Conservation (phyloP, 176 grass and related monocot species). For the Echinochloa phyllopogon region DNA sequence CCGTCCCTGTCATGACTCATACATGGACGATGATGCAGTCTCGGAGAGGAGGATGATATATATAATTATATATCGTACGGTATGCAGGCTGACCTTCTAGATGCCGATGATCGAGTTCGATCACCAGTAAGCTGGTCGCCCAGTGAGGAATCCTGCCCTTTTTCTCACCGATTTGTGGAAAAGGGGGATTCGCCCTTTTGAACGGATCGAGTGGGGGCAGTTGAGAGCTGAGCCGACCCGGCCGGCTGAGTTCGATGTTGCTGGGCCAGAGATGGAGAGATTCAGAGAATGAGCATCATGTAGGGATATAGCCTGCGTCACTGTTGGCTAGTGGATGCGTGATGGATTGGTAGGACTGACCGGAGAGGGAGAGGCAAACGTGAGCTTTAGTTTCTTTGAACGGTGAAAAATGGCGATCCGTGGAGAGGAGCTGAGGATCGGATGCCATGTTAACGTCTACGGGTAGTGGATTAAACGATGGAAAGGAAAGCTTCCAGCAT, state of each 20-base stretch:
- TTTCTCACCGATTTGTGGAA: slow-evolving; percentile 9
- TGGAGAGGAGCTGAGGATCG: background rate
- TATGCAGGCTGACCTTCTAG: slow-evolving; percentile 34
- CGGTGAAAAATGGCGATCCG: background rate
- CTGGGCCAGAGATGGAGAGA: background rate
- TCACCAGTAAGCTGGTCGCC: background rate
- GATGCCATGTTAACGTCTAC: background rate
- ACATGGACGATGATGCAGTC: background rate
- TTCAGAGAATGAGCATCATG: background rate
- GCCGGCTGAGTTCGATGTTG: background rate
- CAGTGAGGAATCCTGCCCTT: background rate
- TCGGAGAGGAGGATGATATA: background rate
- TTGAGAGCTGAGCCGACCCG: background rate
- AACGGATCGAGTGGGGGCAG: slow-evolving; percentile 20
- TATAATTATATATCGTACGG: background rate
- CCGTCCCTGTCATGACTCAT: slow-evolving; percentile 17
- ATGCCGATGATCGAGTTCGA: background rate
- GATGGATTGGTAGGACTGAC: background rate
- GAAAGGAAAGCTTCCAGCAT: background rate
- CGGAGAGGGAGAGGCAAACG: background rate
- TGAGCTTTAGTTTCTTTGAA: background rate
- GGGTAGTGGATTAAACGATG: background rate
- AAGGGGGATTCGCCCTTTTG: background rate
- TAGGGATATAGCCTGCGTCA: background rate
- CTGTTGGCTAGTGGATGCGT: background rate